A percentile compares a stretch with the other conserved stretches of the same genome.
Conservation (phyloP, 139 green algal genomes). For the Dunaliella primolecta region DNA sequence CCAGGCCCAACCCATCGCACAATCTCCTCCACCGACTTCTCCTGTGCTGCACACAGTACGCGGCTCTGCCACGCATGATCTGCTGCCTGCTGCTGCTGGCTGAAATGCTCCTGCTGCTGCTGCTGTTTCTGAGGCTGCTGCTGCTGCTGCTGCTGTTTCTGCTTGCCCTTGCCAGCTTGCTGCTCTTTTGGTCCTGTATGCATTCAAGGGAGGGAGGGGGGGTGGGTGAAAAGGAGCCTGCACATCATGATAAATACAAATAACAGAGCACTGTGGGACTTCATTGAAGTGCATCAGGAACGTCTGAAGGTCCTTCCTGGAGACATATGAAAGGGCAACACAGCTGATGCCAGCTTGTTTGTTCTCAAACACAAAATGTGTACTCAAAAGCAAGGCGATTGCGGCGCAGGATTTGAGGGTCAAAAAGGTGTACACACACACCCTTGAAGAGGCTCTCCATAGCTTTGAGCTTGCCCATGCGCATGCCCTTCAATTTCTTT, state of each 20-base stretch:
- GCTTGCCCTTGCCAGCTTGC: neutral
- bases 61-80: neutral
- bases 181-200: neutral
- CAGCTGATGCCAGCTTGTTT: no score
- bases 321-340: no score
- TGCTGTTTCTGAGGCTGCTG: neutral
- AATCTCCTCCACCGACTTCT: neutral
- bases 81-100: neutral
- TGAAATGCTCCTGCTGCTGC: neutral
- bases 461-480: conserved; percentile 17
- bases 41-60: neutral
- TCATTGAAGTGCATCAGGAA: neutral
- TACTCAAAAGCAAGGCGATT: neutral
- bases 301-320: no score
- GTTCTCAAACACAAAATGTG: no score
- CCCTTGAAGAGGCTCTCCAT: neutral
- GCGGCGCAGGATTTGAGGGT: no score
- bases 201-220: no score
- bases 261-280: no score
- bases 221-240: no score
- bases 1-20: conserved; percentile 30
- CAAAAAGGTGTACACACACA: no score
- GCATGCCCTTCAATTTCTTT: conserved; percentile 25
- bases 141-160: neutral
- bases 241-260: no score